Evolutionary conservation across 2,329 filamentous ascomycete species (phyloP), one percentile per base, ranked within the genome.

Genomic region (Hypomyces perniciosus): DNA sequence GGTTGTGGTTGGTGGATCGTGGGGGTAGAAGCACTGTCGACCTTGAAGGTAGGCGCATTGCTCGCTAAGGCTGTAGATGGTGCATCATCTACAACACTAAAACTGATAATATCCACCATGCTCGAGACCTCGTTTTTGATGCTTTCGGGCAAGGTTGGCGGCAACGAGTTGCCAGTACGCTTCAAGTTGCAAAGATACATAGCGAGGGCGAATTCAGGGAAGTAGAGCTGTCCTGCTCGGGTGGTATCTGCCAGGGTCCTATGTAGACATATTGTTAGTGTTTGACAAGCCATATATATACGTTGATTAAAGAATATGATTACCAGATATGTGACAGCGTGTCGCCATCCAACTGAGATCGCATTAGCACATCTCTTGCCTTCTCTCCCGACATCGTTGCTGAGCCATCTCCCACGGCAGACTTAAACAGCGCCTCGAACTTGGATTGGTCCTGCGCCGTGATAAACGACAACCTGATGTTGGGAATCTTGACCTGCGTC

Each of bases 31-130:
- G 74, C 68, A 8, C 72, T 74, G 55, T 68, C 76, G 52, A 73
- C 71, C 54, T 77, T 73, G 63, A 92, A 90, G 60, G 83, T 85
- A 1, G 88, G 85, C 12, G 81, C 81, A 67, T 88, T 91, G 54
- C 75, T 81, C 48, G 75, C 75, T 4, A 70, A 61, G 29, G 74
- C 71, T n/a, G 78, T 68, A 20, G 78, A 70, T 38, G 65, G 64
- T 5, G 72, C 74, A 29, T 92, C 86, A 57, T 99, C 93, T 1
- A 82, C 83, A 27, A 96, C 81, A 59, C 86, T 90, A 66, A 99
- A 99, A 53, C 90, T 96, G 65, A 99, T 99, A 51, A 99, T 99
- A 65, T 99, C 93, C 38, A 99, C 93, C 91, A 99, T 97, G 70
- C 93, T 96, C 4, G 92, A 97, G 13, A 99, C 93, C 68, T 99